A percentile compares a stretch with the other conserved stretches of the same genome.
Evolutionary conservation across 2,329 filamentous ascomycete genomes (phyloP).

Genomic region (Cryphonectria radicalis): DNA sequence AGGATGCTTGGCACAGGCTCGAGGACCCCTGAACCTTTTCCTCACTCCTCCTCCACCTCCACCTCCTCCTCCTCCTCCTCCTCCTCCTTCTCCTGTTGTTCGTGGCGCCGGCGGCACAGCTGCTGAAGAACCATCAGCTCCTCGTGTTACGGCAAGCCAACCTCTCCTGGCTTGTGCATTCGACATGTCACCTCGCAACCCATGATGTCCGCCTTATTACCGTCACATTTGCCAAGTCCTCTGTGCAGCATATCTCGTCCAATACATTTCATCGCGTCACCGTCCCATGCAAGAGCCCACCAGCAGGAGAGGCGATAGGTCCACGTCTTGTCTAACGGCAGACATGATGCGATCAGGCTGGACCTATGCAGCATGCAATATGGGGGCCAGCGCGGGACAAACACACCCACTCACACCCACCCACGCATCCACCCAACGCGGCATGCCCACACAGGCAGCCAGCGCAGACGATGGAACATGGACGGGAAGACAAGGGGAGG

Average conservation of each 20-base stretch:
- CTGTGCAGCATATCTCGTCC: neutral
- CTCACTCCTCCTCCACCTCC: too few species aligned
- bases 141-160: neutral
- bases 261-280: neutral
- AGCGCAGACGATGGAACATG: neutral
- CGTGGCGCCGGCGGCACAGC: neutral
- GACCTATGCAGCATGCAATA: neutral
- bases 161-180: neutral
- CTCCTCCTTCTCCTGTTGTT: neutral
- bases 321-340: neutral
- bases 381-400: neutral
- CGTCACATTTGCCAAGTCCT: neutral
- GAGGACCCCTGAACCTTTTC: too few species aligned
- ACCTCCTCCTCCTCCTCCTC: too few species aligned
- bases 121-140: neutral
- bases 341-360: neutral
- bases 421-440: neutral
- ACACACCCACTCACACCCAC: neutral
- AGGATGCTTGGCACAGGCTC: too few species aligned
- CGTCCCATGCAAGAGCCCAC: neutral
- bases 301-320: neutral
- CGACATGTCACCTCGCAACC: neutral
- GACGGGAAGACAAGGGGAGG: neutral
- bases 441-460: neutral
- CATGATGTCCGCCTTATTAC: neutral